A percentile compares a stretch with the other conserved stretches of the same genome.
Conservation (phyloP, 2,329 filamentous ascomycete species). For the Aureobasidium vineae region DNA sequence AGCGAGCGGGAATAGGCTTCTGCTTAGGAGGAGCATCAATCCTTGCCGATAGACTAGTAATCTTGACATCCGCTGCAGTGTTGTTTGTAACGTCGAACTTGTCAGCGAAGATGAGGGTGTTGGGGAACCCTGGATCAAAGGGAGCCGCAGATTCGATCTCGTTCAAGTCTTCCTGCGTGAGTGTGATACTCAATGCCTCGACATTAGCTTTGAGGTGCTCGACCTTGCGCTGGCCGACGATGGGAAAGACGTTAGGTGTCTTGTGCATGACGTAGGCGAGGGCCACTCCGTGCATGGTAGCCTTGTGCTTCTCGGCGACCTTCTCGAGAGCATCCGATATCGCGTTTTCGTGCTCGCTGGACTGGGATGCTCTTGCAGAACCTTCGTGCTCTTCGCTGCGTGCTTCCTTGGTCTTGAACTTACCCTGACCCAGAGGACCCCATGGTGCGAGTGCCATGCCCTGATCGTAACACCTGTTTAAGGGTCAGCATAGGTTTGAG, state of each 20-base stretch:
- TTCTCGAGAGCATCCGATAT: constrained; percentile 60
- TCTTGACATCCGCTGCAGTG: constrained; percentile 25
- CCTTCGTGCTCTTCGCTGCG: constrained; percentile 46
- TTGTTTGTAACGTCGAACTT: constrained; percentile 21
- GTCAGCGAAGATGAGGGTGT: constrained; percentile 51
- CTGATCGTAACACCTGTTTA: constrained; percentile 37
- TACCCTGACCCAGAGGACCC: constrained; percentile 49
- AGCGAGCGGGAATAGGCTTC: constrained; percentile 19
- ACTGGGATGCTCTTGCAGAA: constrained; percentile 34
- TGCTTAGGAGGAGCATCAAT: constrained; percentile 27
- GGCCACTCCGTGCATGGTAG: constrained; percentile 36
- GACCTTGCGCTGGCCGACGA: constrained; percentile 67
- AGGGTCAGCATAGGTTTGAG: too few species aligned
- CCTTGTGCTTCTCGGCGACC: constrained; percentile 54
- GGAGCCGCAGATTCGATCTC: constrained; percentile 62
- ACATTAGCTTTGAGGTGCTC: constrained; percentile 70
- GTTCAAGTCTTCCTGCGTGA: constrained; percentile 62
- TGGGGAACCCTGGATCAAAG: constrained; percentile 68
- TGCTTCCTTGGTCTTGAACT: constrained; percentile 46
- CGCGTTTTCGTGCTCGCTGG: constrained; percentile 49
- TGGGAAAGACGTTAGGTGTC: constrained; percentile 67
- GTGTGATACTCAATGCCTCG: constrained; percentile 60
- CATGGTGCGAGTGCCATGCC: constrained; percentile 54
- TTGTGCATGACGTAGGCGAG: constrained; percentile 73
- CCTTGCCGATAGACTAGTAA: constrained; percentile 17